Base-by-base conservation (phyloP, 495 filamentous ascomycete species). In the Haplographium delicatum region DNA sequence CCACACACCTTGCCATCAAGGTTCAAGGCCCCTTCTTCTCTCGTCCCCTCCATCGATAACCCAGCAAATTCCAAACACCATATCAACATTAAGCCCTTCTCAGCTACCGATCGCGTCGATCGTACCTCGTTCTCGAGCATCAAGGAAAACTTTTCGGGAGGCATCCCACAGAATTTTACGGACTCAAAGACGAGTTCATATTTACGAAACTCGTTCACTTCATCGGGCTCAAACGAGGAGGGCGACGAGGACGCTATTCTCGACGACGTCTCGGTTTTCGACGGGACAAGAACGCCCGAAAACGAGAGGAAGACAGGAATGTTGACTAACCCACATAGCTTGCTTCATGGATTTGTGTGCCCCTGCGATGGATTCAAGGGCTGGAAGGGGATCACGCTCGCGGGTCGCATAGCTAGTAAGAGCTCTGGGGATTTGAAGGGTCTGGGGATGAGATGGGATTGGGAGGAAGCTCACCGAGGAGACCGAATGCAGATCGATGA, bases 141-240 rank as follows among this genome's bases (percentile, higher is more conserved):
- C 60, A 69, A 74, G 37, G 76, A 80, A 60, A 67, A 65, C 55
- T 68, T 73, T 52, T 64, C 64, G 40, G 50, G 51, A 11, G 63
- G 65, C 52, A 75, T 88, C 45, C 77, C 82, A 40, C 86, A 90
- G 69, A 83, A 77, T 15, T 90, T 90, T 58, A 80, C 85, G 28
- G 76, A 77, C 57, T 80, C 79, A 44, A 82, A 83, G 58, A 65
- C 80, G 50, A 77, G 75, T n/a, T 76, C 79, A 31, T 78, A 80
- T 39, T 65, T 73, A 35, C 64, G 67, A 39, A 62, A 74, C 22
- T 50, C 63, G 37, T 55, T 45, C 8, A n/a, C 8, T 11, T n/a
- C n/a, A n/a, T 8, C 6, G 3, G 31, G 16, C 6, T 15, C 10
- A 6, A 19, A 41, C 15, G 47, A 45, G 4, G 3, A 9, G 5